Evolutionary conservation across 805 yeast species (phyloP), one percentile per base, ranked within the genome.

Genomic region (Sugiyamaella chiloensis): DNA sequence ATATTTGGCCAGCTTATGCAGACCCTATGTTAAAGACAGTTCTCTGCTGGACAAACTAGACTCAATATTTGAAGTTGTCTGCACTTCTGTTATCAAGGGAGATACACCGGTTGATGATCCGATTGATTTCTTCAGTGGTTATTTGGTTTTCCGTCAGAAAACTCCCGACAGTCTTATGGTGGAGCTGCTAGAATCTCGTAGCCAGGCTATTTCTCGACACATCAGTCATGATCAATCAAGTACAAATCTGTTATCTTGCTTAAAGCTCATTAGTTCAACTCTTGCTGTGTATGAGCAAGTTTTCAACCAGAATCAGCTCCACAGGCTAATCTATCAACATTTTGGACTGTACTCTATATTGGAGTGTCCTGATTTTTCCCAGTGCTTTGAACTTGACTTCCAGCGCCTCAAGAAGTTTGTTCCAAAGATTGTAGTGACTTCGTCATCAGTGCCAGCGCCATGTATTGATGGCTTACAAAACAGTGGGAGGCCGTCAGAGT

Each of bases 111-210:
- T 19, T 16, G 53, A 47, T 9, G 34, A 51, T 19, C 36, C 58
- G 5, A 52, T 53, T 19, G 52, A 53, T 8, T 34, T 54, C 16
- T 56, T 54, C 35, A 14, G 51, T 16, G 59, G 64, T 7, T 52
- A 51, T 24, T 47, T 60, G 46, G 51, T 61, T 7, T 19, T 37
- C 16, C 32, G 39, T 24, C 19, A 40, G n/a, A 17, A 40, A 36
- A 8, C 58, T 3, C 55, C 63, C 6, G 24, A 39, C 4, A 34
- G 52, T 21, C 44, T 58, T 3, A 37, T 54, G 3, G 23, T 29
- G 11, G 12, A 36, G 5, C 49, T 59, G 27, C 42, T 58, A 9
- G 35, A 34, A 5, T 24, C 17, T 8, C 48, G 60, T 5, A 23
- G 29, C 23, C 11, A 6, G 14, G 20, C 16, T 16, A 34, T 34